phyloP scores from a whole-genome alignment of 768 basidiomycete genomes.

The Russula abietina region DNA sequence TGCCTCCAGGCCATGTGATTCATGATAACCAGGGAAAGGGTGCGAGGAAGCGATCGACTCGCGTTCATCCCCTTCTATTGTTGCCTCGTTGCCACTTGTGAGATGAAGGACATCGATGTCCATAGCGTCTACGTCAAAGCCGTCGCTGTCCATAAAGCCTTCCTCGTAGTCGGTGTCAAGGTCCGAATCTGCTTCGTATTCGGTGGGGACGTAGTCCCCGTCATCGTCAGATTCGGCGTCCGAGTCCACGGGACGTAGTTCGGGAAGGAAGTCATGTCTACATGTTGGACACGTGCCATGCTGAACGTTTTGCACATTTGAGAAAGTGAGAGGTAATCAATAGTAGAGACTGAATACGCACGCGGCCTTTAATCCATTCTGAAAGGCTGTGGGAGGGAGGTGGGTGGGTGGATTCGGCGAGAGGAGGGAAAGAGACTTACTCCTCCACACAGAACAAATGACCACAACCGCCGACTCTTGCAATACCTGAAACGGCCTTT shows the following conservation, averaged over 20 bases:
- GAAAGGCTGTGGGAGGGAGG: slow-evolving; percentile 38
- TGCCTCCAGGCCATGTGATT: slow-evolving; percentile 22
- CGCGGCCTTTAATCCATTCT: slow-evolving; percentile 61
- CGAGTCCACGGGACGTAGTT: slow-evolving; percentile 44
- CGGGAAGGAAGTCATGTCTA: slow-evolving; percentile 51
- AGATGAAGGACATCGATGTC: slow-evolving; percentile 22
- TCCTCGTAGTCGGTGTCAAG: slow-evolving; percentile 29
- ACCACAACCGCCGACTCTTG: slow-evolving; percentile 52
- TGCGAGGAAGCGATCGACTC: neutral
- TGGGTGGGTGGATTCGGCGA: slow-evolving; percentile 1
- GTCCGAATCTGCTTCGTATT: slow-evolving; percentile 40
- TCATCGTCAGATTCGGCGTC: slow-evolving; percentile 65
- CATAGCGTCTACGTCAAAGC: slow-evolving; percentile 26
- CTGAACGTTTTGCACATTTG: slow-evolving; percentile 32
- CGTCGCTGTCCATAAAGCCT: slow-evolving; percentile 25
- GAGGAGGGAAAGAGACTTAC: slow-evolving; percentile 35
- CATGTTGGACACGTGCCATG: slow-evolving; percentile 71
- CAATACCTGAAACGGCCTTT: slow-evolving; percentile 38
- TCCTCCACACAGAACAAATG: slow-evolving; percentile 66
- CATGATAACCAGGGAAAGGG: neutral
- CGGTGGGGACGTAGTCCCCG: slow-evolving; percentile 57
- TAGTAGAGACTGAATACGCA: slow-evolving; percentile 31
- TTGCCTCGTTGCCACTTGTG: slow-evolving; percentile 29
- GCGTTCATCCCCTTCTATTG: slow-evolving; percentile 42
- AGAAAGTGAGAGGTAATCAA: neutral